These are phyloP conservation scores for Isabelozyma rhagii DNA, from an alignment of 805 yeast species.

Conservation along the genomic window DNA sequence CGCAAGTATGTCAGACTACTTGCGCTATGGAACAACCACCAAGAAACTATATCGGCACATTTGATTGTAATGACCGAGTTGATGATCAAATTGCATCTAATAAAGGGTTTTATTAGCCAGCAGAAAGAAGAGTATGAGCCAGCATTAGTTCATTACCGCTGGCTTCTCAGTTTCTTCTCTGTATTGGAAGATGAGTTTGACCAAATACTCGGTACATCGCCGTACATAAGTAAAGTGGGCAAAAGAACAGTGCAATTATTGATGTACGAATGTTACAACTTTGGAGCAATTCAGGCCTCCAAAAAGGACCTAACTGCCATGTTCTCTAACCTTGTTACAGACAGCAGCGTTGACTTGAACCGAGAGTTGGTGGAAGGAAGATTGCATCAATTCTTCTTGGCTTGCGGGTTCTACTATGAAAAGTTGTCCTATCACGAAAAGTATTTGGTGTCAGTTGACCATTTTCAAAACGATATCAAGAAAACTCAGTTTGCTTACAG, in stretches of 20 bases:
- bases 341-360: constrained; percentile 5
- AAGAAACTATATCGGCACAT: neutral
- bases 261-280: constrained; percentile 10
- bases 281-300: constrained; percentile 9
- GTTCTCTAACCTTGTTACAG: constrained; percentile 5
- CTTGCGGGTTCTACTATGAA: constrained; percentile 21
- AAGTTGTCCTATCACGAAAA: constrained; percentile 10
- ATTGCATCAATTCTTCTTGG: constrained; percentile 8
- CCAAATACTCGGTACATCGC: constrained; percentile 5
- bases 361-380: constrained; percentile 7
- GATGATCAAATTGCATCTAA: constrained; percentile 13
- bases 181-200: constrained; percentile 3
- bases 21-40: constrained; percentile 2
- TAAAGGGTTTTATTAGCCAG: constrained; percentile 15
- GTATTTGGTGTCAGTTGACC: constrained; percentile 4
- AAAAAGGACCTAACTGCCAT: constrained; percentile 5
- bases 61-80: constrained; percentile 3
- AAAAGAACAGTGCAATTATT: constrained; percentile 8
- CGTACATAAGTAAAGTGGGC: constrained; percentile 9
- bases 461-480: neutral
- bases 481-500: constrained; percentile 5
- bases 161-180: constrained; percentile 14
- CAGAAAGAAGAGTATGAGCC: constrained; percentile 10
- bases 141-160: constrained; percentile 13
- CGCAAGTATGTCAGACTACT: constrained; percentile 6